Conservation (phyloP, 345 rosid species). For the Eucalyptus decipiens region DNA sequence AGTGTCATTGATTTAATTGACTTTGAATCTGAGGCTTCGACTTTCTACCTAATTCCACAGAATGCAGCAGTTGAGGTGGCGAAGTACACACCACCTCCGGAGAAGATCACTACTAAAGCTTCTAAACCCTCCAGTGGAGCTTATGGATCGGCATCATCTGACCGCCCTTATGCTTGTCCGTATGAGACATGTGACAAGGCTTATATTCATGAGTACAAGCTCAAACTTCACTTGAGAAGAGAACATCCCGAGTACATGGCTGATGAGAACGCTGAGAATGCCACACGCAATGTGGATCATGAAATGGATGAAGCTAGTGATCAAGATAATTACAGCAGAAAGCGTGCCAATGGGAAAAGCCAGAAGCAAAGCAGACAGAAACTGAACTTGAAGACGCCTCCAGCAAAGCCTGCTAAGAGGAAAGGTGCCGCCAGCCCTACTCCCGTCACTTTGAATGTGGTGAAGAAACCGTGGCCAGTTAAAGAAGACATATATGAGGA, state of each 20-base stretch:
- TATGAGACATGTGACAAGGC: slow-evolving; percentile 90
- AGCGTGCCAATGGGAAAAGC: slow-evolving; percentile 49
- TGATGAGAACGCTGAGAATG: slow-evolving; percentile 59
- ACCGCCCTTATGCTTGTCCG: slow-evolving; percentile 90
- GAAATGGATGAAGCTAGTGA: slow-evolving; percentile 83
- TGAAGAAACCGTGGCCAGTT: slow-evolving; percentile 50
- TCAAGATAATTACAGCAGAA: slow-evolving; percentile 56
- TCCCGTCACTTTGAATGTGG: slow-evolving; percentile 26
- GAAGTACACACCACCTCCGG: slow-evolving; percentile 47
- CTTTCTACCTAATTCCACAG: slow-evolving; percentile 13
- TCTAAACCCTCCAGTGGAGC: slow-evolving; percentile 43
- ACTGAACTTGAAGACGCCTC: slow-evolving; percentile 58
- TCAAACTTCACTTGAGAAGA: slow-evolving; percentile 84
- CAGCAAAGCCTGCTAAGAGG: slow-evolving; percentile 34
- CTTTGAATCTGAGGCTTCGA: background rate
- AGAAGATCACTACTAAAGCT: slow-evolving; percentile 50
- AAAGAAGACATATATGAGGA: slow-evolving; percentile 54
- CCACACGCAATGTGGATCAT: slow-evolving; percentile 34
- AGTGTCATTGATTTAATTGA: background rate
- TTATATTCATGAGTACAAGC: slow-evolving; percentile 96
- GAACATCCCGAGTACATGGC: slow-evolving; percentile 81
- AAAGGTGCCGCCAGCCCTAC: slow-evolving; percentile 56
- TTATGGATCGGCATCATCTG: slow-evolving; percentile 58
- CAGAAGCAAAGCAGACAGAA: slow-evolving; percentile 53
- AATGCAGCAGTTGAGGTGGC: slow-evolving; percentile 33